Conservation (phyloP, 176 grass and related monocot genomes). For the Eleusine coracana region DNA sequence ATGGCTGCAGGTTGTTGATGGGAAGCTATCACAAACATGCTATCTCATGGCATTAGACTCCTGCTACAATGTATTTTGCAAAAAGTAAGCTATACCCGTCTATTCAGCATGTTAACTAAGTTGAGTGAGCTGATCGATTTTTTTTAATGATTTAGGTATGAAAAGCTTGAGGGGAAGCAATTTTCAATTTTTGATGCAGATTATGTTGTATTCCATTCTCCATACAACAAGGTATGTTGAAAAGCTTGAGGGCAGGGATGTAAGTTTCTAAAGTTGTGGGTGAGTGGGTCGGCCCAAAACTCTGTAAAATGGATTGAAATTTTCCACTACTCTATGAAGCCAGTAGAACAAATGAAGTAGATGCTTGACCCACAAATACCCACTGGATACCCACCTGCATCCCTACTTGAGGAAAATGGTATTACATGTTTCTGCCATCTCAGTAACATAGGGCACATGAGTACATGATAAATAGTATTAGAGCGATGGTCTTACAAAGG, state of each 20-base stretch:
- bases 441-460: neutral
- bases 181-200: conserved; percentile 85
- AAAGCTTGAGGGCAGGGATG: neutral
- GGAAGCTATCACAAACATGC: conserved; percentile 96
- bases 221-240: conserved; percentile 87
- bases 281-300: too few species aligned
- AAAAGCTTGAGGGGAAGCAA: conserved; percentile 71
- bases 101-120: neutral
- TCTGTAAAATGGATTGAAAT: too few species aligned
- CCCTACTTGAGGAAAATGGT: neutral
- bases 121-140: neutral
- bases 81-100: conserved; percentile 51
- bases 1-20: conserved; percentile 86
- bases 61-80: conserved; percentile 61
- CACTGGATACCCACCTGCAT: too few species aligned
- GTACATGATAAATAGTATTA: neutral
- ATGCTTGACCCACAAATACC: too few species aligned
- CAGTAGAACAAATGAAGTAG: too few species aligned
- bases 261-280: too few species aligned
- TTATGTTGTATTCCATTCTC: conserved; percentile 98
- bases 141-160: conserved; percentile 60
- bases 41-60: conserved; percentile 90
- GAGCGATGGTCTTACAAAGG: neutral
- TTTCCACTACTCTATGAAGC: too few species aligned
- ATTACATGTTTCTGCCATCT: neutral